Evolutionary conservation across 768 basidiomycete species (phyloP).

Genomic region (Boletus sp.): DNA sequence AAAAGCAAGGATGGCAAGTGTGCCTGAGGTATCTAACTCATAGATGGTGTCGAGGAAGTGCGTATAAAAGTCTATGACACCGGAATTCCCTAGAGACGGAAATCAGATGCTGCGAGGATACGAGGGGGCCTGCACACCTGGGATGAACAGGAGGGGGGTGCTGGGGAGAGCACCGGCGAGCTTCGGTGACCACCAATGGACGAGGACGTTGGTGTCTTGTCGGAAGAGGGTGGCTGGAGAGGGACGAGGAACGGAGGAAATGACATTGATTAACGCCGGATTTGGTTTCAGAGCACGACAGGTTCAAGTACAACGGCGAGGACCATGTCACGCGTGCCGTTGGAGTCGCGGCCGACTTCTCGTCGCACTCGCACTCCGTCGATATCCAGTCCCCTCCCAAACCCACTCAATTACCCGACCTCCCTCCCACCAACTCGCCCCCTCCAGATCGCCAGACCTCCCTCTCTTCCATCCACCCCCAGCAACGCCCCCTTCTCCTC

Average conservation of each 20-base stretch:
- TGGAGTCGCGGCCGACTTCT: constrained; percentile 29
- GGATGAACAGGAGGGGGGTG: constrained; percentile 47
- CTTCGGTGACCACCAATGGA: constrained; percentile 50
- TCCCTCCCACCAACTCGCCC: constrained; percentile 46
- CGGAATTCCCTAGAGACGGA: constrained; percentile 44
- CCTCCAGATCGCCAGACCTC: constrained; percentile 55
- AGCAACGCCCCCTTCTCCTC: constrained; percentile 39
- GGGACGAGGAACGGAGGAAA: constrained; percentile 9
- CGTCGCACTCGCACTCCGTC: constrained; percentile 50
- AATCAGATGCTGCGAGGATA: background rate
- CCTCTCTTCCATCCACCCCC: constrained; percentile 49
- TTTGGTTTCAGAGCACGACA: constrained; percentile 2
- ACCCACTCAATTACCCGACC: constrained; percentile 33
- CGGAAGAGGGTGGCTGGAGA: constrained; percentile 6
- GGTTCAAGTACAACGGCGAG: constrained; percentile 7
- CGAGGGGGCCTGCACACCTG: constrained; percentile 32
- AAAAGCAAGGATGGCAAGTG: constrained; percentile 55
- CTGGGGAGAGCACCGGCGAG: constrained; percentile 16
- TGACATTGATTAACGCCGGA: constrained; percentile 2
- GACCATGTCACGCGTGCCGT: constrained; percentile 43
- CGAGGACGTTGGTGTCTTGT: constrained; percentile 31
- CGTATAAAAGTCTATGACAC: constrained; percentile 63
- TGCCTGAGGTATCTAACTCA: constrained; percentile 27
- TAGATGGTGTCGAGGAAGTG: constrained; percentile 59
- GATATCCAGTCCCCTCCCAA: constrained; percentile 36